Base-by-base conservation (phyloP, 2,329 filamentous ascomycete species). In the Aspergillus aculeatus region DNA sequence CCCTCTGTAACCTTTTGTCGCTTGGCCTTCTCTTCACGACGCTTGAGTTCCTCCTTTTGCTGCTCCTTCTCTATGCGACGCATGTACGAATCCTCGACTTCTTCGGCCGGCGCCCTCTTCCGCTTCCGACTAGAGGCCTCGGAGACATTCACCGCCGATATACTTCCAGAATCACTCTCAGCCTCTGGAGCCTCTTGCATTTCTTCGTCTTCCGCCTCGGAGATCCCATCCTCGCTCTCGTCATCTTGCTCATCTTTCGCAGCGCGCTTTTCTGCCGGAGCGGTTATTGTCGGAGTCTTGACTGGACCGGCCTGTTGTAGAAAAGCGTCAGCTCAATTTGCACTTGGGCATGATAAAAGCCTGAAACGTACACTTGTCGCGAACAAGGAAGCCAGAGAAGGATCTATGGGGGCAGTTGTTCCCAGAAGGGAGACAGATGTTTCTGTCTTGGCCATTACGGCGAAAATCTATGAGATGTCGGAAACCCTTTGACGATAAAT, bases 381-480 rank as follows among this genome's bases (percentile, higher is more conserved):
- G 77, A 92, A 92, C 44, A 92, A 82, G 62, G 88, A 86, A 69
- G 87, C 82, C 66, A 92, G 80, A 58, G 82, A 78, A 73, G 89
- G 88, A 79, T 92, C 89, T 61, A 92, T 80, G 61, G 82, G 81
- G 73, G 84, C 84, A 56, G 88, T 87, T 56, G 88, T 81, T 60
- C 81, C 81, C 72, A 85, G 84, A 54, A 79, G 70, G 41, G 75
- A 64, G 59, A 73, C 69, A 60, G 66, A 68, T 32, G 57, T 62
- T 44, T 65, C 62, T 44, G 62, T 48, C 29, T 59, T 58, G 31
- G 41, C 53, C 53, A 55, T 55, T 2, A 21, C 24, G 53, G 14
- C 19, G 19, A 32, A 10, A 48, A 21, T 3, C 11, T 32, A 24
- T 44, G 41, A 48, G 16, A 44, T 44, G 1, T 19, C 14, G 16